These are phyloP conservation scores for Haplosporangium sp. DNA, from an alignment of 371 early-diverging fungal species.

Conservation along the genomic window DNA sequence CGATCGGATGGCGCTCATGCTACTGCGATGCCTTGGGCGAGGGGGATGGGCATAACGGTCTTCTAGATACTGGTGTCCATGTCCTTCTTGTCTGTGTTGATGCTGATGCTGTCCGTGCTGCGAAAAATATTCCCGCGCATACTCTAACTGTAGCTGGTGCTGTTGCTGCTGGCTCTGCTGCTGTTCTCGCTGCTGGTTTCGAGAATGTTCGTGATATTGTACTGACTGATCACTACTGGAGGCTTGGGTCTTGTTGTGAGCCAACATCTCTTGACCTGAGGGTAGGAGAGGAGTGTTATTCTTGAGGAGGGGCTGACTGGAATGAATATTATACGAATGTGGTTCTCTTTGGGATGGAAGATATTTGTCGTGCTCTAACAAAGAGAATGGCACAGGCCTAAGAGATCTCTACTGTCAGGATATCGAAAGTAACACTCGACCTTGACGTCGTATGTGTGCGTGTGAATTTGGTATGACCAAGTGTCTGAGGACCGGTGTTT, in stretches of 20 bases:
- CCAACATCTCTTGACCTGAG: conserved; percentile 14
- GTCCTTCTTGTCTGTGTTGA: background rate
- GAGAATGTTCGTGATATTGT: background rate
- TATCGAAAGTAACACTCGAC: background rate
- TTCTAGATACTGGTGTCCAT: background rate
- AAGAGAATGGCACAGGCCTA: too few relatives aligned
- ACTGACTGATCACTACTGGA: conserved; percentile 1
- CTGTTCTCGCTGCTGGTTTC: background rate
- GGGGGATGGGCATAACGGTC: too few relatives aligned
- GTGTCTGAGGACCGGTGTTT: too few relatives aligned
- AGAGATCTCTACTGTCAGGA: background rate
- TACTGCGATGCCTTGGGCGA: background rate
- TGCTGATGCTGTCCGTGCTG: background rate
- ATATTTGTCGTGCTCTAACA: too few relatives aligned
- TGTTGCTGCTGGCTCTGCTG: conserved; percentile 4
- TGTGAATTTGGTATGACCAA: too few relatives aligned
- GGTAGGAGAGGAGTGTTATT: background rate
- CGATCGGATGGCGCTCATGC: conserved; percentile 10
- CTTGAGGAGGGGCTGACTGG: background rate
- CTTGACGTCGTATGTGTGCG: too few relatives aligned
- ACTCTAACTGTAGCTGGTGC: conserved; percentile 9
- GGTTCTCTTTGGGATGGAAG: background rate
- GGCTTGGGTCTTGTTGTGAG: conserved; percentile 30
- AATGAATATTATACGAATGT: background rate
- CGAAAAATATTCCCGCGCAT: background rate